Base-by-base conservation (phyloP, 345 rosid genomes). In the Populus davidiana region DNA sequence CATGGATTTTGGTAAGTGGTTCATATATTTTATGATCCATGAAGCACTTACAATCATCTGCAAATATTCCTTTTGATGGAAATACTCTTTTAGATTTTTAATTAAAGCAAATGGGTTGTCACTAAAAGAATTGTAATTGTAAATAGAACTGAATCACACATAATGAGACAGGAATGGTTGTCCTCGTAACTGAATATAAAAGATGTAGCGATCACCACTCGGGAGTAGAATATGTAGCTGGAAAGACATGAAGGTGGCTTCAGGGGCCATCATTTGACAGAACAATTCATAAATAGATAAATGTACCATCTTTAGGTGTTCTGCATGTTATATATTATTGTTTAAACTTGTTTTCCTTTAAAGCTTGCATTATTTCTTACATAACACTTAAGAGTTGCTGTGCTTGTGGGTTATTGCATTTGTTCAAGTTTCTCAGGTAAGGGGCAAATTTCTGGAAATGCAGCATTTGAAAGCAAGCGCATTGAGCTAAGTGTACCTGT, bases 351-450 rank as follows among this genome's bases (percentile, higher is more conserved):
- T 36, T 76, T 35, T 25, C 10, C 21, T 23, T 4, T 62, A 41
- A 14, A 1, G 18, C 8, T 69, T 23, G 7, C 8, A 4, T 18
- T 50, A 54, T 56, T 68, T 54, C 23, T 35, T 49, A n/a, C 23
- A 18, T 43, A 16, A 50, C 18, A 79, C 72, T 38, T 79, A 86
- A 52, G 74, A 49, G 35, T 82, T 84, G 70, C 75, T 66, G 76
- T 79, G 73, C 86, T 90, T 90, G 85, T 90, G 82, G 85, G 86
- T 87, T 81, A 86, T 88, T 90, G 88, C 87, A 82, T 77, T 81
- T 77, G 78, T 87, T 86, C 85, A 88, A 87, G 90, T 91, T 83
- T 91, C 85, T 85, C 95, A 90, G 98, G 92, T 87, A 80, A 86
- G 82, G 91, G 85, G 84, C 89, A 89, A 75, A 69, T 77, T 73